Conservation (phyloP, 2,329 filamentous ascomycete genomes). For the Colletotrichum brevisporum region DNA sequence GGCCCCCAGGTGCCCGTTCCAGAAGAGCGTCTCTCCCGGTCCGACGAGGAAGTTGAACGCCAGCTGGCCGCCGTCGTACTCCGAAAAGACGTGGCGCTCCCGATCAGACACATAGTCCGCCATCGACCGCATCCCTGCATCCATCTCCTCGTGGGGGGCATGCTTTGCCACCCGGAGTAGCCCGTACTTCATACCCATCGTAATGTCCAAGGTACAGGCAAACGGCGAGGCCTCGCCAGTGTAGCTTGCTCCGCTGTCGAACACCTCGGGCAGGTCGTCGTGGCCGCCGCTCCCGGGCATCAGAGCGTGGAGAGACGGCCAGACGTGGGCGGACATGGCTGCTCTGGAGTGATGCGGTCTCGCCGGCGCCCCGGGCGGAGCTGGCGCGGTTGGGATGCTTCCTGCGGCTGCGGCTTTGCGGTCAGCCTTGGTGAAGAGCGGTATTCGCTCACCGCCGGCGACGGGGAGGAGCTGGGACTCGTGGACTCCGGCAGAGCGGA, state of each 20-base stretch:
- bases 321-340: conserved; percentile 42
- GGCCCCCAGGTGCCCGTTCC: conserved; percentile 10
- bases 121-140: background rate
- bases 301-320: conserved; percentile 45
- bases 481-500: conserved; percentile 43
- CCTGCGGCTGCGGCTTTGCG: conserved; percentile 1
- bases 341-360: conserved; percentile 22
- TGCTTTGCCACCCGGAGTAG: background rate
- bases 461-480: conserved; percentile 44
- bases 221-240: conserved; percentile 10
- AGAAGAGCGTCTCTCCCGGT: background rate
- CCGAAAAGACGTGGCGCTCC: conserved; percentile 1
- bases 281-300: conserved; percentile 39
- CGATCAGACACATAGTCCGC: conserved; percentile 4
- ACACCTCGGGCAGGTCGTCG: conserved; percentile 1
- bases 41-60: conserved; percentile 10
- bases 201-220: conserved; percentile 7
- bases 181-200: conserved; percentile 1
- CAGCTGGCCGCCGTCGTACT: conserved; percentile 12
- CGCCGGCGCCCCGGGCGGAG: background rate
- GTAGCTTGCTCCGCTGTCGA: background rate
- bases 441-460: conserved; percentile 44
- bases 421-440: conserved; percentile 41
- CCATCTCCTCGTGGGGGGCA: background rate
- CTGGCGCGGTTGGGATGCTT: background rate